Evolutionary conservation across 441 rosid genomes (phyloP).

Genomic region (Corymbia calophylla): DNA sequence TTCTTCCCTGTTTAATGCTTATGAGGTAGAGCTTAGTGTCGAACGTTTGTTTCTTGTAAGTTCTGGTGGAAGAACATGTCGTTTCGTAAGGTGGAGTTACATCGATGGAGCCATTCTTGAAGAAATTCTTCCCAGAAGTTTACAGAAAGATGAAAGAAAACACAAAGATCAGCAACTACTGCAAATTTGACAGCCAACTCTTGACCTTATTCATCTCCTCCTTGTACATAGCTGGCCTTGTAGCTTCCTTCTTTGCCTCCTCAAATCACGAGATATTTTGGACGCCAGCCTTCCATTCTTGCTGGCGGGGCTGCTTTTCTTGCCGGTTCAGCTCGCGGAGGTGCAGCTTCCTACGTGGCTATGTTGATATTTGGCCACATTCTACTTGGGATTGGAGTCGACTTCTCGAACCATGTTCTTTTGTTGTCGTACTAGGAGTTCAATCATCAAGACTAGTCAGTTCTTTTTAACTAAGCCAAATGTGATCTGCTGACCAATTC

Average conservation of each 20-base stretch:
- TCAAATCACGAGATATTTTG: constrained; percentile 1
- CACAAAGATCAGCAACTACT: constrained; percentile 4
- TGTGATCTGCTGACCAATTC: neutral
- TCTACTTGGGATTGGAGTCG: constrained; percentile 46
- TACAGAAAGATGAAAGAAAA: neutral
- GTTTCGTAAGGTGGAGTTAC: constrained; percentile 5
- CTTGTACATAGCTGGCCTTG: constrained; percentile 10
- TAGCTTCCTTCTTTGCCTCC: constrained; percentile 19
- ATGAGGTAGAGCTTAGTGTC: neutral
- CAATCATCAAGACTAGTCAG: neutral
- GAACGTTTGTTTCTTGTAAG: neutral
- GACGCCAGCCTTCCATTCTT: constrained; percentile 11
- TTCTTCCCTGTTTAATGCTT: constrained; percentile 18
- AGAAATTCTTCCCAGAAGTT: constrained; percentile 5
- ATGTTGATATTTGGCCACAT: constrained; percentile 43
- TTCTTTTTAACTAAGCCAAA: neutral
- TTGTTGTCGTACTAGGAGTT: neutral
- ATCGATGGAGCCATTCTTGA: constrained; percentile 11
- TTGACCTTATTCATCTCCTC: constrained; percentile 21
- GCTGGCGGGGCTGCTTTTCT: constrained; percentile 8
- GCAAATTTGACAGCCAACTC: constrained; percentile 15
- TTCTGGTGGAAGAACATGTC: neutral
- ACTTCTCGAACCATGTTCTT: constrained; percentile 44
- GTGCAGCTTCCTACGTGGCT: constrained; percentile 32
- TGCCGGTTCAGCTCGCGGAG: constrained; percentile 30